Conservation (phyloP, 2,329 filamentous ascomycete species). For the Plectosphaerella sp. region DNA sequence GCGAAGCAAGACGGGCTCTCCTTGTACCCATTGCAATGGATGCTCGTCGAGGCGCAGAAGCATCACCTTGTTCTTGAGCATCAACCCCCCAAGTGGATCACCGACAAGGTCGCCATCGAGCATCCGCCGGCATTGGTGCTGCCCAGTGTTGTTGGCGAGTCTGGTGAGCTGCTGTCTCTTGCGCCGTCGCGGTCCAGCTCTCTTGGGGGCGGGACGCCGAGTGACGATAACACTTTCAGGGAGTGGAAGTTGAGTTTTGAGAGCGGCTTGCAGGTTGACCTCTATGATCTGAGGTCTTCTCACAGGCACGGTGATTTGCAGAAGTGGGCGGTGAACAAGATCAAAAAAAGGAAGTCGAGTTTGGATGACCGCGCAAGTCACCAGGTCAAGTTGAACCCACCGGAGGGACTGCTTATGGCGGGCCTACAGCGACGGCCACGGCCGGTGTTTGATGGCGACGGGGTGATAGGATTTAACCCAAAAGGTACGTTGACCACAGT, state of each 20-base stretch:
- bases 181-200: too few relatives aligned
- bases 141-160: neutral
- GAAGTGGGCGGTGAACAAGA: neutral
- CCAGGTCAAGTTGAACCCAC: slow-evolving; percentile 1
- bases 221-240: neutral
- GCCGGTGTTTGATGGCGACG: neutral
- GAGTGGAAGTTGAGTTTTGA: slow-evolving; percentile 5
- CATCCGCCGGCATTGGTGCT: slow-evolving; percentile 12
- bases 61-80: slow-evolving; percentile 22
- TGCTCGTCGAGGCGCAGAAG: slow-evolving; percentile 27
- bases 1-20: slow-evolving; percentile 28
- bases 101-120: neutral
- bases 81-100: neutral
- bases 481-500: neutral
- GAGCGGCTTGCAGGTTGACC: neutral
- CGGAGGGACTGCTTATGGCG: neutral
- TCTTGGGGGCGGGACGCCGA: too few relatives aligned
- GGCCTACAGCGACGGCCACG: neutral
- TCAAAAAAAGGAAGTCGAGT: neutral
- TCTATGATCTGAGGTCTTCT: slow-evolving; percentile 5
- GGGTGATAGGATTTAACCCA: neutral
- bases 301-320: slow-evolving; percentile 6
- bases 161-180: neutral
- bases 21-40: slow-evolving; percentile 37
- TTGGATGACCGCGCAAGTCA: neutral